These are phyloP conservation scores for Diplodia mutila DNA, from an alignment of 2,329 filamentous ascomycete genomes.

Conservation along the genomic window DNA sequence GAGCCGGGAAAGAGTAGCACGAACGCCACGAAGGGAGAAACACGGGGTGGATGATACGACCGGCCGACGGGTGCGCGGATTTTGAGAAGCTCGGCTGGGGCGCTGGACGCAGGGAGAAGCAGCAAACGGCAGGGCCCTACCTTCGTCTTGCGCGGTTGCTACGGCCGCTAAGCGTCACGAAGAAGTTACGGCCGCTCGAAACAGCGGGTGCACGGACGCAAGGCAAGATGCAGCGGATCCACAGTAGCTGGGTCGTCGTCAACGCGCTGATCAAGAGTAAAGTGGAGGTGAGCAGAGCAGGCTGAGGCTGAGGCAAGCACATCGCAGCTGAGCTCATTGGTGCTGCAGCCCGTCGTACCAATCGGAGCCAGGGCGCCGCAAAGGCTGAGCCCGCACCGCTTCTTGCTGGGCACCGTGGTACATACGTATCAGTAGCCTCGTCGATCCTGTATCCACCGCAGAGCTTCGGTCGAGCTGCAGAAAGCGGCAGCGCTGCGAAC, in stretches of 20 bases:
- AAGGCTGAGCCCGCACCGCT: neutral
- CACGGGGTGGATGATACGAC: neutral
- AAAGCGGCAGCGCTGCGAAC: conserved; percentile 1
- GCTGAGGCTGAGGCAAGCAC: neutral
- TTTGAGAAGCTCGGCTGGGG: conserved; percentile 2
- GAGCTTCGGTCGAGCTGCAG: conserved; percentile 14
- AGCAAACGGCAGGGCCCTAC: neutral
- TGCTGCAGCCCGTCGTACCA: neutral
- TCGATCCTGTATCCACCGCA: neutral
- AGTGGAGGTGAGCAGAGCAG: neutral
- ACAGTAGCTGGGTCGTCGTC: neutral
- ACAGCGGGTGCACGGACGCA: conserved; percentile 8
- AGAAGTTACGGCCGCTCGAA: conserved; percentile 18
- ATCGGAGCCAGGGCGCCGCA: neutral
- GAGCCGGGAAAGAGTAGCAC: neutral
- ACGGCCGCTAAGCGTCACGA: conserved; percentile 9
- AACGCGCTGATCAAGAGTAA: neutral
- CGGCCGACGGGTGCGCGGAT: neutral
- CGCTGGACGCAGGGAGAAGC: neutral
- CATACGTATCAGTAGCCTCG: neutral
- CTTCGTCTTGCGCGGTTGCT: neutral
- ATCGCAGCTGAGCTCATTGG: neutral
- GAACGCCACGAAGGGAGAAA: conserved; percentile 3
- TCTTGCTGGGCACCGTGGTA: neutral
- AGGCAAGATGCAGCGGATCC: neutral